Base-by-base conservation (phyloP, 768 basidiomycete genomes). In the Calocybe gangraenosa region DNA sequence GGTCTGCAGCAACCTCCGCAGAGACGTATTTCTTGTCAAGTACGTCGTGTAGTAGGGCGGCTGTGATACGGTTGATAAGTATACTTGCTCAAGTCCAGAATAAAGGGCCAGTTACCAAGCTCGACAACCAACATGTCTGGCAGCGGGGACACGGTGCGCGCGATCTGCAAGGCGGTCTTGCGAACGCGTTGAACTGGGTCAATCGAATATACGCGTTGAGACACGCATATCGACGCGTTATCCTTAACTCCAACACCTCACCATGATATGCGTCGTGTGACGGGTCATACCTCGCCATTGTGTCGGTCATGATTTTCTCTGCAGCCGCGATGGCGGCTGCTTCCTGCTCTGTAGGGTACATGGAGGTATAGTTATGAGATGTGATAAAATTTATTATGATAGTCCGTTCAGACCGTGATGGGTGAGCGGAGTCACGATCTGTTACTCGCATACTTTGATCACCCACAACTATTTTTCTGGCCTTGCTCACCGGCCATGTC, bases 21-120 rank as follows among this genome's bases (percentile, higher is more conserved):
- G 81, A 67, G 14, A 83, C 81, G 57, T 92, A 90, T 69, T 92
- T 91, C 67, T 86, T 88, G 74, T 91, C 88, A 25, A 89, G 68
- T 33, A 92, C 74, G 62, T 95, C 92, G 57, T 94, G 92, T 36
- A 94, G 76, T 31, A 95, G 75, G n/a, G 92, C 86, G 22, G 87
- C 84, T 78, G 35, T 18, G 19, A 3, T 21, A 21, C 25, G 6
- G 25, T 11, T 11, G 25, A 28, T 28, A 28, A 28, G 25, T 28
- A 28, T 11, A 6, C 25, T 28, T 6, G 25, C 11, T 28, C 25
- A 11, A 28, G 25, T 11, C 25, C 5, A 11, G 17, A 33, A 21
- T 21, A 34, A 43, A 42, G 15, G 30, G 15, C 13, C 14, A 19
- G 30, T 18, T 35, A 57, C 75, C 75, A 37, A 94, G 68, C 62